Evolutionary conservation across 305 asterid genomes (phyloP).

Genomic region (Fraxinus albicans): DNA sequence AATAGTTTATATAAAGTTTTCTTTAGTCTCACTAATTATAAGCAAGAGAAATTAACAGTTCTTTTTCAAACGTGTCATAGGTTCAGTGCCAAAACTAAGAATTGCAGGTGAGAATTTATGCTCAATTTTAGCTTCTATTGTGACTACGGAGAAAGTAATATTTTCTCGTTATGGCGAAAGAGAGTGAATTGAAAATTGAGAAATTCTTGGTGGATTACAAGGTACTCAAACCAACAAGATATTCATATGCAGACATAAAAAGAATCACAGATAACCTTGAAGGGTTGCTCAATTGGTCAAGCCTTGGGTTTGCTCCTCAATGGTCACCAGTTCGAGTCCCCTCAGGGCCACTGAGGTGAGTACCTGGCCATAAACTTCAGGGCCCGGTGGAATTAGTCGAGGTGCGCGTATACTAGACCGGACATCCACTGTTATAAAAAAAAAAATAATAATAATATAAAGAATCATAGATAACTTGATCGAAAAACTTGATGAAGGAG

Average conservation of each 20-base stretch:
- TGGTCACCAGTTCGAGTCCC: too few relatives aligned
- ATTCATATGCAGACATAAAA: background rate
- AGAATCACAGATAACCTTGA: background rate
- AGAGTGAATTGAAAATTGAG: background rate
- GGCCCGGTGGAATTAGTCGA: too few relatives aligned
- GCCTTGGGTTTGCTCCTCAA: too few relatives aligned
- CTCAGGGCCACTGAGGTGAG: too few relatives aligned
- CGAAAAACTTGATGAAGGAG: background rate
- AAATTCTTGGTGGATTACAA: conserved; percentile 1
- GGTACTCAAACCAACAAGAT: background rate
- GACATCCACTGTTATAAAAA: too few relatives aligned
- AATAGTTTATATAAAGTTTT: too few relatives aligned
- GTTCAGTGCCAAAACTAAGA: background rate
- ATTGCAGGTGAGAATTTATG: background rate
- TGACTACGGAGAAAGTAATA: background rate
- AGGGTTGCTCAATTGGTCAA: too few relatives aligned
- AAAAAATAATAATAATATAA: too few relatives aligned
- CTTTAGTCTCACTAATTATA: background rate
- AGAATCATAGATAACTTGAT: too few relatives aligned
- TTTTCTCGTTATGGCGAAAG: background rate
- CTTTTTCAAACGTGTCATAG: background rate
- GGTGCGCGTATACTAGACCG: too few relatives aligned
- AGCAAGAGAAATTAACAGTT: background rate
- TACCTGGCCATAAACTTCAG: too few relatives aligned
- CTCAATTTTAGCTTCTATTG: background rate